Base-by-base conservation (phyloP, 1,284 basidiomycete genomes). In the Trametes polyzona region DNA sequence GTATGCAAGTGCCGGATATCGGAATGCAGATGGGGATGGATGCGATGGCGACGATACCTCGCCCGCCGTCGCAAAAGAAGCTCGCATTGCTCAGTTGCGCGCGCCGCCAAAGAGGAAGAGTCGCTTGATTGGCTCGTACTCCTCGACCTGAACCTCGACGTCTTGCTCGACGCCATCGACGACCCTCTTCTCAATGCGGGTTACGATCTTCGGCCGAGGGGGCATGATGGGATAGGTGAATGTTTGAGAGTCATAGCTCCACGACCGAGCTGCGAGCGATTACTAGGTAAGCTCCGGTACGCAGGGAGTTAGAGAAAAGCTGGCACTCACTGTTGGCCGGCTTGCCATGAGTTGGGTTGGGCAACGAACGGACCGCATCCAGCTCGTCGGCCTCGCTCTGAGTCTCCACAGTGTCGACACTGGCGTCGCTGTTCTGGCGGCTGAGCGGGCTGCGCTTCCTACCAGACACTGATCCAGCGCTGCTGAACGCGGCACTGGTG, bases 191-290 rank as follows among this genome's bases (percentile, higher is more conserved):
- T 76, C 76, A 17, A 76, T 75, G 57, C 78, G 79, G 67, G 78
- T 81, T 73, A 84, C 82, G 69, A 77, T 84, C 71, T 78, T 77
- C 24, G 73, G 70, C 16, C 80, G 80, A 37, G 80, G 72, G 57
- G 76, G 78, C 83, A 89, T 85, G 58, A 83, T 74, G 6, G 84
- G 83, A 60, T 88, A 89, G 1, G 84, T 87, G 67, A 78, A 78
- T 51, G 85, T 71, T 62, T 86, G 83, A 62, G 88, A 87, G 14
- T 64, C 59, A 64, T 88, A 88, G 1, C 86, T 88, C 86, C 84
- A 87, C 1, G 87, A 83, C 17, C 84, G 84, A 12, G 75, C 87
- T 84, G 47, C 19, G 43, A 12, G 56, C 55, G 47, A 44, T 11
- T 19, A 19, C 47, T n/a, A n/a, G n/a, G n/a, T n/a, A n/a, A n/a